Conservation (phyloP, 352 stramenopile genomes). For the Phytophthora tentaculata region DNA sequence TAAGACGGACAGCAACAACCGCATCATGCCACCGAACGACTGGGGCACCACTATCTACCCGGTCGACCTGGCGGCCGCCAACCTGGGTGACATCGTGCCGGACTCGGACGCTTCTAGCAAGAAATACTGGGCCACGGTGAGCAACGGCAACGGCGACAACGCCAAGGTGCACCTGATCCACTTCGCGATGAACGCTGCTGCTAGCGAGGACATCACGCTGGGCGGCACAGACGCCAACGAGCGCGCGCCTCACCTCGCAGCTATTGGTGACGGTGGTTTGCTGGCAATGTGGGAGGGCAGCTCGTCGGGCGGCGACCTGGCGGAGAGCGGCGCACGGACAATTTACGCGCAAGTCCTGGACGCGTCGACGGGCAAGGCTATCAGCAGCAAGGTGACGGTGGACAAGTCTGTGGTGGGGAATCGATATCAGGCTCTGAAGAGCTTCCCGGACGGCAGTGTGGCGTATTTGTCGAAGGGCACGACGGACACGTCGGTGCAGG, state of each 20-base stretch:
- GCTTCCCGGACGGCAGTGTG: conserved; percentile 54
- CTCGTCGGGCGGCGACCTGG: conserved; percentile 42
- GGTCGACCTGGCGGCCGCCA: not conserved
- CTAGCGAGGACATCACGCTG: not conserved
- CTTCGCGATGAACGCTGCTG: not conserved
- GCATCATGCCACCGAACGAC: not conserved
- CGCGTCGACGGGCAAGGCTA: conserved; percentile 39
- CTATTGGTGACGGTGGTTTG: conserved; percentile 47
- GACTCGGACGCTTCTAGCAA: not conserved
- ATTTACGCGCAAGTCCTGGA: conserved; percentile 62
- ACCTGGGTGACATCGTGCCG: not conserved
- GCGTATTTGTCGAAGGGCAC: conserved; percentile 57
- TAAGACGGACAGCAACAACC: not conserved
- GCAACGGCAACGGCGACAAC: not conserved
- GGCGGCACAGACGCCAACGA: not conserved
- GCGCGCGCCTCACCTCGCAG: not conserved
- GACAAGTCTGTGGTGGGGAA: conserved; percentile 56
- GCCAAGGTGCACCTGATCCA: not conserved
- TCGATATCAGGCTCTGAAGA: conserved; percentile 65
- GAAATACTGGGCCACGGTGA: not conserved
- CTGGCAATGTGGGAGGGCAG: conserved; percentile 59
- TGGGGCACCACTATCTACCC: not conserved
- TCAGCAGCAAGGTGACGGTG: conserved; percentile 60
- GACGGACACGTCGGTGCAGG: conserved; percentile 45
- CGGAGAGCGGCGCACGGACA: conserved; percentile 26